Evolutionary conservation across 2,329 filamentous ascomycete genomes (phyloP).

Genomic region (Aspergillus sp.): DNA sequence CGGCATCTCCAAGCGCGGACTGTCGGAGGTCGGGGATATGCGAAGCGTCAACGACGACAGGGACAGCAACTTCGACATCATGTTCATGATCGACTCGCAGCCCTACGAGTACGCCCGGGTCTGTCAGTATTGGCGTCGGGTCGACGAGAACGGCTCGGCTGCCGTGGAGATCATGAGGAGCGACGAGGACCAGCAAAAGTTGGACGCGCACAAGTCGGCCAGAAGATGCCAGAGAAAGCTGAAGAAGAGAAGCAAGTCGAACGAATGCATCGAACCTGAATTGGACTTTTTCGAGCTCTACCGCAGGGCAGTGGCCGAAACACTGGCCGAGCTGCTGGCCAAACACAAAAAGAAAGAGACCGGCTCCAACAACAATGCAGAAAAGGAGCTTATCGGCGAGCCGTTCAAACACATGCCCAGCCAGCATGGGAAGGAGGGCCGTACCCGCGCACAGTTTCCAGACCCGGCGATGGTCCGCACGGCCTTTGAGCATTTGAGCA

Average conservation of each 20-base stretch:
- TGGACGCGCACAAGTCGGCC: background rate
- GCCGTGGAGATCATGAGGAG: background rate
- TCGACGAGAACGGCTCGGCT: background rate
- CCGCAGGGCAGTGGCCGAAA: slow-evolving; percentile 1
- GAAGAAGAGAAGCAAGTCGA: background rate
- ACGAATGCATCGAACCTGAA: slow-evolving; percentile 5
- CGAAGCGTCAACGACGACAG: slow-evolving; percentile 1
- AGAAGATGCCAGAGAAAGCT: slow-evolving; percentile 1
- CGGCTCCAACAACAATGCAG: too few species aligned
- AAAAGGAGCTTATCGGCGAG: too few species aligned
- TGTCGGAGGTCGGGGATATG: slow-evolving; percentile 5
- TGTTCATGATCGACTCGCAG: slow-evolving; percentile 11
- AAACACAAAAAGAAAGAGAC: background rate
- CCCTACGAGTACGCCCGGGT: slow-evolving; percentile 9
- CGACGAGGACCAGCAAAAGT: slow-evolving; percentile 1
- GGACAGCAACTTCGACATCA: slow-evolving; percentile 1
- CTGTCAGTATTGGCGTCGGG: slow-evolving; percentile 3
- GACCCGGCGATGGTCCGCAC: too few species aligned
- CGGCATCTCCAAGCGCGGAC: slow-evolving; percentile 9
- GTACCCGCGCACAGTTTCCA: too few species aligned
- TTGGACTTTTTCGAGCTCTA: slow-evolving; percentile 5
- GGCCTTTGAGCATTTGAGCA: too few species aligned
- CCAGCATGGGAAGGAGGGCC: background rate
- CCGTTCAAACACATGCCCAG: too few species aligned
- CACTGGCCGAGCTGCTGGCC: slow-evolving; percentile 3